These are phyloP conservation scores for Coemansia sp. DNA, from an alignment of 192 early-diverging fungal genomes.

Conservation along the genomic window DNA sequence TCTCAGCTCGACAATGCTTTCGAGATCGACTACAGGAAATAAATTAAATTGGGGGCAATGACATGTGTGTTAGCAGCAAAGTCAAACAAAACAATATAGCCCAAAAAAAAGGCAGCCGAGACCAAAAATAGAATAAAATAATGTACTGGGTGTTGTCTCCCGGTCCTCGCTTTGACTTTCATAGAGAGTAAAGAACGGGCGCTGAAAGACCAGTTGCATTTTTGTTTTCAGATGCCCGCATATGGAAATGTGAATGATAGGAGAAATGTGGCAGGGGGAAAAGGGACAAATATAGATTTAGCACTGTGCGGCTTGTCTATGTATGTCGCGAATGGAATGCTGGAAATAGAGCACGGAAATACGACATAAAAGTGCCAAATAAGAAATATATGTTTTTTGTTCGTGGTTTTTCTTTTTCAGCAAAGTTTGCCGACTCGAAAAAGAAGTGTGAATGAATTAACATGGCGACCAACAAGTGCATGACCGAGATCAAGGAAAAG, in stretches of 20 bases:
- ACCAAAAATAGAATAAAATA: not conserved
- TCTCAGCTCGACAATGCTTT: slow-evolving; percentile 50
- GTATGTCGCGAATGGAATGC: too few species aligned
- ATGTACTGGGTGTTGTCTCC: too few species aligned
- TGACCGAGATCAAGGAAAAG: not conserved
- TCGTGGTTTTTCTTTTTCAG: too few species aligned
- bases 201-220: not conserved
- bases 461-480: not conserved
- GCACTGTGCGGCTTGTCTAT: not conserved
- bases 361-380: too few species aligned
- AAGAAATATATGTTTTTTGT: too few species aligned
- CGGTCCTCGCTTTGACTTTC: too few species aligned
- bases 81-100: not conserved
- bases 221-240: not conserved
- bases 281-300: not conserved
- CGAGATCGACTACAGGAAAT: slow-evolving; percentile 44
- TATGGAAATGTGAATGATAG: not conserved
- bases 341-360: too few species aligned
- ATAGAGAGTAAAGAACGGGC: too few species aligned
- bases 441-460: not conserved
- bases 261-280: not conserved
- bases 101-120: not conserved
- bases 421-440: not conserved
- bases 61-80: not conserved
- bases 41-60: not conserved